phyloP scores from a whole-genome alignment of 495 filamentous ascomycete genomes.

The Clavariopsis aquatica region DNA sequence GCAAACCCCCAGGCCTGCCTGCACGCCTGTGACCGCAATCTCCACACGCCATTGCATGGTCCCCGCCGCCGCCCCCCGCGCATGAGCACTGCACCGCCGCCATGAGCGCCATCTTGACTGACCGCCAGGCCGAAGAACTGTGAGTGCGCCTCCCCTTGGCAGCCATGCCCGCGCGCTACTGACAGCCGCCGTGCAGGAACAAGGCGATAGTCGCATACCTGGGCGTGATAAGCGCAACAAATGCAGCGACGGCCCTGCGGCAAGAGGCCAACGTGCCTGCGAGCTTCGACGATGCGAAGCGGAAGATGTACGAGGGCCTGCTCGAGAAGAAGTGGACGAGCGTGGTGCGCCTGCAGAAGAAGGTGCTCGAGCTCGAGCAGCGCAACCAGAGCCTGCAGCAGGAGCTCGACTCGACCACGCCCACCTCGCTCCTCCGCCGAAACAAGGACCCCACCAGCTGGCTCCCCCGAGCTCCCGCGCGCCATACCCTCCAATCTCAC shows the following conservation, averaged over 20 bases:
- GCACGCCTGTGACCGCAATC: neutral
- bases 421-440: conserved; percentile 71
- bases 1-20: neutral
- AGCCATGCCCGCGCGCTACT: conserved; percentile 15
- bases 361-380: conserved; percentile 93
- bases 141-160: conserved; percentile 42
- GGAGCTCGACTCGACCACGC: conserved; percentile 84
- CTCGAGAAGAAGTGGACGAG: conserved; percentile 97
- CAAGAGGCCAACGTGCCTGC: conserved; percentile 66
- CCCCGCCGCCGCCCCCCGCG: conserved; percentile 15
- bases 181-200: conserved; percentile 60
- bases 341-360: conserved; percentile 86
- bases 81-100: conserved; percentile 36
- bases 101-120: conserved; percentile 78
- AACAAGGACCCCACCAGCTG: conserved; percentile 85
- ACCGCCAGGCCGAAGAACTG: conserved; percentile 86
- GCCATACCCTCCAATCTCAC: conserved; percentile 84
- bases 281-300: conserved; percentile 70
- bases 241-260: conserved; percentile 66
- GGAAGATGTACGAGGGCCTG: conserved; percentile 86
- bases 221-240: conserved; percentile 65
- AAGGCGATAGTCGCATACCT: conserved; percentile 90
- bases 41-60: conserved; percentile 22
- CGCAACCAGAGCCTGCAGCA: conserved; percentile 68
- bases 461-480: conserved; percentile 78